Evolutionary conservation across 2,329 filamentous ascomycete genomes (phyloP).

Genomic region (Bisporella sp.): DNA sequence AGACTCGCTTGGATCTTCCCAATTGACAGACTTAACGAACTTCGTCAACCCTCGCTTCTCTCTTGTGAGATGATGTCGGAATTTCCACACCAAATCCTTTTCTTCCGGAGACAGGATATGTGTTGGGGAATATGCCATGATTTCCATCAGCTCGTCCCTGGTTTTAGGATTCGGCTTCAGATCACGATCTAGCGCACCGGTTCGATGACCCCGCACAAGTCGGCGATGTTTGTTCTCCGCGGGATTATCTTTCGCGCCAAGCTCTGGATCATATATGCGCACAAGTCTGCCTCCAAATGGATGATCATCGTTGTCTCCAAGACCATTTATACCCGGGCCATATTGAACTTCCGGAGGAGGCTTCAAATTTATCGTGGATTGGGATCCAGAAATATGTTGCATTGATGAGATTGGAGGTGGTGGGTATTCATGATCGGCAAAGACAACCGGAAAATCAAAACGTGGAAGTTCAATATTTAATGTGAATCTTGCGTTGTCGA

Average conservation of each 20-base stretch:
- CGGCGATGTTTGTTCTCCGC: slow-evolving; percentile 92
- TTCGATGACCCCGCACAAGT: slow-evolving; percentile 81
- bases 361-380: slow-evolving; percentile 65
- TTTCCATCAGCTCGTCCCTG: slow-evolving; percentile 83
- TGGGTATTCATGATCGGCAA: slow-evolving; percentile 88
- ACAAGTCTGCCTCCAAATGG: slow-evolving; percentile 57
- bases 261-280: slow-evolving; percentile 87
- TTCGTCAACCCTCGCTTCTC: slow-evolving; percentile 93
- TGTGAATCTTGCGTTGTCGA: slow-evolving; percentile 58
- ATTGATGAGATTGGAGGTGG: slow-evolving; percentile 75
- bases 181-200: slow-evolving; percentile 90
- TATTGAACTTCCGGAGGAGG: slow-evolving; percentile 83
- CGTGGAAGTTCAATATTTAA: slow-evolving; percentile 88
- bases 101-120: slow-evolving; percentile 84
- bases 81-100: slow-evolving; percentile 96
- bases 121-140: slow-evolving; percentile 89
- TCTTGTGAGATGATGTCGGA: slow-evolving; percentile 85
- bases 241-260: slow-evolving; percentile 83
- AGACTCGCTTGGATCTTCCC: slow-evolving; percentile 78
- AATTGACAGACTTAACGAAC: slow-evolving; percentile 96
- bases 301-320: slow-evolving; percentile 42
- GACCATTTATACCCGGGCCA: slow-evolving; percentile 78
- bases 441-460: slow-evolving; percentile 94
- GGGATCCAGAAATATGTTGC: slow-evolving; percentile 54
- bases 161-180: slow-evolving; percentile 94